Conservation (phyloP, 169 alveolate genomes). For the Plasmodium falciparum region DNA sequence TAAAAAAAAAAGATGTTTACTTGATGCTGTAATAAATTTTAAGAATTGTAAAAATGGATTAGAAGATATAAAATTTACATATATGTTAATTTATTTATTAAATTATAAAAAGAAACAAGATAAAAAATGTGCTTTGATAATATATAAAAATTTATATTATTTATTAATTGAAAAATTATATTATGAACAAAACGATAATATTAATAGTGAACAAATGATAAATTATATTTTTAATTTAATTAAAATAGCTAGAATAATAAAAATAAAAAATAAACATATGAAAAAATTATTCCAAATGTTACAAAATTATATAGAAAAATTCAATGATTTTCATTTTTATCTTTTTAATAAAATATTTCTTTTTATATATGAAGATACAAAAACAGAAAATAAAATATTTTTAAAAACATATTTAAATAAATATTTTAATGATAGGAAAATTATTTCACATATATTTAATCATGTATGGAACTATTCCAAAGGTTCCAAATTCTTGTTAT, state of each 20-base stretch:
- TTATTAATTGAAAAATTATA: conserved; percentile 36
- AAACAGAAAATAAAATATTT: conserved; percentile 26
- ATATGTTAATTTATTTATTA: conserved; percentile 23
- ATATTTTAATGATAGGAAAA: conserved; percentile 48
- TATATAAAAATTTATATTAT: conserved; percentile 43
- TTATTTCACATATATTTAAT: conserved; percentile 16
- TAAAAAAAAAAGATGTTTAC: conserved; percentile 16
- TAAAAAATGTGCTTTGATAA: conserved; percentile 3
- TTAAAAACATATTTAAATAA: conserved; percentile 11
- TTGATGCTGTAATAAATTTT: conserved; percentile 23
- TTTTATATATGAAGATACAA: conserved; percentile 61
- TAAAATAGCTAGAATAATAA: conserved; percentile 47
- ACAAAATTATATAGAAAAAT: conserved; percentile 23
- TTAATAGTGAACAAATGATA: conserved; percentile 17
- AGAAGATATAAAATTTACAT: conserved; percentile 53
- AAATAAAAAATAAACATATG: conserved; percentile 13
- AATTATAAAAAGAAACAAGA: conserved; percentile 19
- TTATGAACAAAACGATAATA: background rate
- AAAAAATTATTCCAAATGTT: conserved; percentile 17
- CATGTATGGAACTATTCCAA: conserved; percentile 4
- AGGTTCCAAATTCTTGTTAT: background rate
- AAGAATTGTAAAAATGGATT: conserved; percentile 45
- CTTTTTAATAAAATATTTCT: conserved; percentile 29
- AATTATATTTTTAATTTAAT: conserved; percentile 26
- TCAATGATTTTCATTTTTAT: conserved; percentile 5